Conservation (phyloP, 306 rosid genomes). For the Neltuma alba region DNA sequence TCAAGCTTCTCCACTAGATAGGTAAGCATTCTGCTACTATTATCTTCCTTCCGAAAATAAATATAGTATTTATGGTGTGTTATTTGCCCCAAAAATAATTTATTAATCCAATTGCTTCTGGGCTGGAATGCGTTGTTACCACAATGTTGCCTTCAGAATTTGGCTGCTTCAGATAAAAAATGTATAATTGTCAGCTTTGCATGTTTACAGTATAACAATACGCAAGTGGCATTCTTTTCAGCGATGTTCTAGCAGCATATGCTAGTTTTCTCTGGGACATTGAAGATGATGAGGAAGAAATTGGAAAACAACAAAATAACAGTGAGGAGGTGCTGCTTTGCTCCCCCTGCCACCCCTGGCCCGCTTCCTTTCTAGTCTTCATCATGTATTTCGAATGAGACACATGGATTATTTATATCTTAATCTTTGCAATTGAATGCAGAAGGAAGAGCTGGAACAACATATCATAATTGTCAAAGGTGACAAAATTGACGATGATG, state of each 20-base stretch:
- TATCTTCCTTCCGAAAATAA: constrained; percentile 16
- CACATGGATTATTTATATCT: constrained; percentile 27
- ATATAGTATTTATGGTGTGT: not conserved
- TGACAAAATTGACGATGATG: constrained; percentile 36
- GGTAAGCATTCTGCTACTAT: constrained; percentile 48
- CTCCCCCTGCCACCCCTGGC: too few species aligned
- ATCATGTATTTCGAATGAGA: constrained; percentile 9
- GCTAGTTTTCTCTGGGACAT: constrained; percentile 85
- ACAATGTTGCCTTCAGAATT: constrained; percentile 24
- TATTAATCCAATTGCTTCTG: not conserved
- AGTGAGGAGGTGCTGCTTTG: constrained; percentile 42
- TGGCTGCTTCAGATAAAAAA: constrained; percentile 11
- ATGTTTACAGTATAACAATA: constrained; percentile 28
- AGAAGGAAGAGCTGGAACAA: constrained; percentile 43
- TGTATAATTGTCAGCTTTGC: constrained; percentile 24
- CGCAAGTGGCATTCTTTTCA: constrained; percentile 44
- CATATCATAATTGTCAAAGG: constrained; percentile 24
- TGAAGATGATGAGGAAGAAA: constrained; percentile 48
- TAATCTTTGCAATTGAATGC: constrained; percentile 35
- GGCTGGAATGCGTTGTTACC: constrained; percentile 11
- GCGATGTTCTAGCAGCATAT: constrained; percentile 79
- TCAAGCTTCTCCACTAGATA: constrained; percentile 60
- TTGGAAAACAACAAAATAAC: constrained; percentile 32
- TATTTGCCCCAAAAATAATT: not conserved
- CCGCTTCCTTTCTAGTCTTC: not conserved